These are phyloP conservation scores for Wallacemonas sp. DNA, from an alignment of 208 protist genomes.

Conservation along the genomic window DNA sequence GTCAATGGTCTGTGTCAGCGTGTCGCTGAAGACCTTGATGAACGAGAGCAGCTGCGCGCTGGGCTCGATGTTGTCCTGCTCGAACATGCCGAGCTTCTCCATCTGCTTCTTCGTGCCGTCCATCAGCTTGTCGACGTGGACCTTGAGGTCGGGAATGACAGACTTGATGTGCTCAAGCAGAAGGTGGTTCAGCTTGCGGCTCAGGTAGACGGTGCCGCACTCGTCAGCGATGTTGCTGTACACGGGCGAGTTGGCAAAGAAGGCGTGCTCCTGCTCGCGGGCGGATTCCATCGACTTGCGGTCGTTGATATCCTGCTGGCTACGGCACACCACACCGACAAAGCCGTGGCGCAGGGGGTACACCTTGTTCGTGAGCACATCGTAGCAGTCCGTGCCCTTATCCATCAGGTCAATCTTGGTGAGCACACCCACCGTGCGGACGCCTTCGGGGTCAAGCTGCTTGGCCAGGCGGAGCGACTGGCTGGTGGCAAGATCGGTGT, in stretches of 20 bases:
- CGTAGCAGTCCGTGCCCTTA: slow-evolving; percentile 96
- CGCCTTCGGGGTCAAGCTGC: slow-evolving; percentile 96
- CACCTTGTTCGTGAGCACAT: slow-evolving; percentile 95
- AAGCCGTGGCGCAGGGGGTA: slow-evolving; percentile 96
- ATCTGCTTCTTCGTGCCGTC: slow-evolving; percentile 86
- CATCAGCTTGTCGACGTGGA: slow-evolving; percentile 89
- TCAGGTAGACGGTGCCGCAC: slow-evolving; percentile 91
- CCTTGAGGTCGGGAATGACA: slow-evolving; percentile 94
- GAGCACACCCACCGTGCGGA: slow-evolving; percentile 98
- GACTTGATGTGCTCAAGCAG: slow-evolving; percentile 96
- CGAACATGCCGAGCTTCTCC: slow-evolving; percentile 89
- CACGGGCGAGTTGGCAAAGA: slow-evolving; percentile 92
- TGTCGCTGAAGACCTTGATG: slow-evolving; percentile 89
- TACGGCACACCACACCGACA: slow-evolving; percentile 98
- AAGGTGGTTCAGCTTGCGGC: slow-evolving; percentile 90
- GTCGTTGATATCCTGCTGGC: slow-evolving; percentile 97
- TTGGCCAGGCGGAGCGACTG: slow-evolving; percentile 97
- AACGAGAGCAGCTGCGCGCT: slow-evolving; percentile 84
- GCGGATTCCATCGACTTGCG: slow-evolving; percentile 89
- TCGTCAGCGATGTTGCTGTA: slow-evolving; percentile 91
- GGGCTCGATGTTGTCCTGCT: slow-evolving; percentile 80
- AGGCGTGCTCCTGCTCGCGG: slow-evolving; percentile 89
- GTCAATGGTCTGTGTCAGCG: slow-evolving; percentile 94
- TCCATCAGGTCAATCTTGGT: slow-evolving; percentile 99
- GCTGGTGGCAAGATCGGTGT: slow-evolving; percentile 99